phyloP scores from a whole-genome alignment of 139 green algal species.

The Pleodorina starrii region DNA sequence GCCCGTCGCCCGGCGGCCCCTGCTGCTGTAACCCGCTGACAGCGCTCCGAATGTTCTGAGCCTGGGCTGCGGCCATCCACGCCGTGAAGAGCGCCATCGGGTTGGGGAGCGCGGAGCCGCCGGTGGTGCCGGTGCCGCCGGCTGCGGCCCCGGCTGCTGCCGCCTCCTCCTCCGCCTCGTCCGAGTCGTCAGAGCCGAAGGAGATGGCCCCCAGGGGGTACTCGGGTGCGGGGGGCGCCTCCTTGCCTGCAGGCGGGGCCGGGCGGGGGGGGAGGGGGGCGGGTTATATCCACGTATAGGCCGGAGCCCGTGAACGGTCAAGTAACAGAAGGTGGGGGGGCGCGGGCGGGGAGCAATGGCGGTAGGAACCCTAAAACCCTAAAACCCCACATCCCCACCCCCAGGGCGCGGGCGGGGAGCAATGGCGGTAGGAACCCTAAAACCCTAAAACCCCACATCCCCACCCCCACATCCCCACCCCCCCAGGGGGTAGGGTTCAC shows the following conservation, averaged over 20 bases:
- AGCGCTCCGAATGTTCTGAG: constrained; percentile 54
- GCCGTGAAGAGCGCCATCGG: constrained; percentile 67
- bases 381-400: no score
- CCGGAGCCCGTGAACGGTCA: no score
- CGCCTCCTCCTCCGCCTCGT: neutral
- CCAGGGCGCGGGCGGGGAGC: no score
- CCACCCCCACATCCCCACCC: no score
- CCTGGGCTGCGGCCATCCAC: constrained; percentile 69
- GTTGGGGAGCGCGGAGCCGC: constrained; percentile 31
- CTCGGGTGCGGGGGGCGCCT: constrained; percentile 55
- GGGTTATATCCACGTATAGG: no score
- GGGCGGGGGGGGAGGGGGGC: no score
- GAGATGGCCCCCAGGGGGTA: neutral
- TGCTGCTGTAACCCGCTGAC: constrained; percentile 22
- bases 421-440: no score
- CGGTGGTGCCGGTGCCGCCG: neutral
- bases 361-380: no score
- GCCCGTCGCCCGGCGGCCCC: neutral
- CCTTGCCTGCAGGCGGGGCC: constrained; percentile 49
- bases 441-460: no score
- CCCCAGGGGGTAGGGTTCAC: no score
- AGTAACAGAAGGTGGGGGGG: no score
- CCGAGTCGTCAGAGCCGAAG: neutral
- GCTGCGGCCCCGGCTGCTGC: neutral
- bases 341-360: no score